Evolutionary conservation across 345 rosid genomes (phyloP).

Genomic region (Salix purpurea): DNA sequence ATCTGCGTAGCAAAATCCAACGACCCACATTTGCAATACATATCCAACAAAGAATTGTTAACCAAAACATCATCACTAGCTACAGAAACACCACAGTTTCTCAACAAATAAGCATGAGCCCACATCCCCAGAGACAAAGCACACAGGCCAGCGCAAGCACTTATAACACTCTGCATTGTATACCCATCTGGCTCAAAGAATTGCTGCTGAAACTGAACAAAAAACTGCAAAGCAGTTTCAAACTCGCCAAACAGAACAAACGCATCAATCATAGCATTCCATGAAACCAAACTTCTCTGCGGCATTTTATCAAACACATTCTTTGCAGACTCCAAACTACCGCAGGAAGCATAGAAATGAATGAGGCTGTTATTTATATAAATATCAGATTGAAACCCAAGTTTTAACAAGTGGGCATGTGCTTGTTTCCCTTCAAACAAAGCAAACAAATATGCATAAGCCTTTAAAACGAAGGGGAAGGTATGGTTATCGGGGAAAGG

Average conservation of each 20-base stretch:
- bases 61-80: conserved; percentile 44
- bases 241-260: conserved; percentile 59
- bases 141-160: conserved; percentile 67
- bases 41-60: conserved; percentile 60
- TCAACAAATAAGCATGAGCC: conserved; percentile 61
- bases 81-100: conserved; percentile 26
- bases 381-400: conserved; percentile 55
- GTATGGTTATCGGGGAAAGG: conserved; percentile 65
- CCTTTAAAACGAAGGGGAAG: conserved; percentile 78
- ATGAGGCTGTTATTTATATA: conserved; percentile 74
- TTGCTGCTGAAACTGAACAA: conserved; percentile 45
- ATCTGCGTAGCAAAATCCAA: conserved; percentile 55
- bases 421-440: conserved; percentile 60
- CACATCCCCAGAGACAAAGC: conserved; percentile 67
- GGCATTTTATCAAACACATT: conserved; percentile 64
- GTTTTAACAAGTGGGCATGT: conserved; percentile 62
- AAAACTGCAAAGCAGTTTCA: conserved; percentile 42
- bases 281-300: conserved; percentile 63
- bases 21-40: conserved; percentile 81
- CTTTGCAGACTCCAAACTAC: conserved; percentile 45
- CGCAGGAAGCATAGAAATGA: conserved; percentile 69
- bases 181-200: conserved; percentile 62
- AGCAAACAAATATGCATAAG: conserved; percentile 63
- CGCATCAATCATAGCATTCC: conserved; percentile 72
- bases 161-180: conserved; percentile 60